Evolutionary conservation across 73 alveolate genomes (phyloP), one percentile per base, ranked within the genome.

Genomic region (Paramecium pentaurelia): DNA sequence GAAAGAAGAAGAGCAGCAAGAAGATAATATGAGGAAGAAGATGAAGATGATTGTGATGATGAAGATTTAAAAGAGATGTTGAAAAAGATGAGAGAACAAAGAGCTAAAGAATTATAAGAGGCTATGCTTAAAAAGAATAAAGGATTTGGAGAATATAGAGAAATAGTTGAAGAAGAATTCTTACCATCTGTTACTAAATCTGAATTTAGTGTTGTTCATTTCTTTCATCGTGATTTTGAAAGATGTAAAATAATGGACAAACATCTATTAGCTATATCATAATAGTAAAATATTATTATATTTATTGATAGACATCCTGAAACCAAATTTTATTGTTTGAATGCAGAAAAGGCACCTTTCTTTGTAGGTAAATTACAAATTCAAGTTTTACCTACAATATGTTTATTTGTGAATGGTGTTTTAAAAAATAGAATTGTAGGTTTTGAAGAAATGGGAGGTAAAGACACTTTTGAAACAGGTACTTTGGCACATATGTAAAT

Each of bases 311-410:
- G 83, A 25, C 99, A 98, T 94, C 93, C 96, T 27, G 99, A 98
- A 93, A 93, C 99, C 88, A 94, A 92, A 87, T 98, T 98, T 92
- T 93, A 97, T 12, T 83, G 83, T 92, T 77, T 98, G 40, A 96
- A 98, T 92, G 99, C 99, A 20, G 99, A 98, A 94, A 96, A 96
- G 71, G 95, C 99, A 4, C 99, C 99, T 16, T 98, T 98, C 95
- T 98, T 98, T 95, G 94, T 98, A 32, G 77, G 92, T 30, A 98
- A 98, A 70, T 94, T 98, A 86, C 93, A 94, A 87, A 92, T 98
- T 28, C 95, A 98, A 93, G 98, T 97, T 18, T 95, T 98, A n/a
- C 99, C 99, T 18, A 97, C 99, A 0, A 86, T 97, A 20, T 87
- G 97, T 37, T 84, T 95, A 30, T 98, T 98, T 93, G 96, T 89